phyloP scores from a whole-genome alignment of 2,329 filamentous ascomycete genomes.

The Exophiala sp. region DNA sequence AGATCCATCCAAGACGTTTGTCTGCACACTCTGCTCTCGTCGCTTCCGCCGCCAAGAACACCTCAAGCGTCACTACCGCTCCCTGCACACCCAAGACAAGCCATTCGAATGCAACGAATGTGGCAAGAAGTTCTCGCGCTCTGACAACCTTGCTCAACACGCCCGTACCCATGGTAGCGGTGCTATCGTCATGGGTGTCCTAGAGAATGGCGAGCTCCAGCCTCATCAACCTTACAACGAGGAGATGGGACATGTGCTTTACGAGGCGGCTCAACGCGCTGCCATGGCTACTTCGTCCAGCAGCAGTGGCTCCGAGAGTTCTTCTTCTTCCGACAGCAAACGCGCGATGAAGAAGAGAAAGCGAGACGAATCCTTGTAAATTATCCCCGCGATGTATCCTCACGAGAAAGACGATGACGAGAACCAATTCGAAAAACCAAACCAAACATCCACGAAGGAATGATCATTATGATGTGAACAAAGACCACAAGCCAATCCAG shows the following conservation, averaged over 20 bases:
- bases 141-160: slow-evolving; percentile 95
- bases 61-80: slow-evolving; percentile 96
- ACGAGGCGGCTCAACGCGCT: slow-evolving; percentile 69
- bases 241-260: slow-evolving; percentile 74
- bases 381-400: slow-evolving; percentile 16
- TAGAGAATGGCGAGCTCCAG: slow-evolving; percentile 61
- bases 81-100: slow-evolving; percentile 97
- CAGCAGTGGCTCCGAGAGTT: slow-evolving; percentile 35
- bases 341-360: slow-evolving; percentile 70
- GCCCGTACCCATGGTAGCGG: slow-evolving; percentile 87
- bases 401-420: slow-evolving; percentile 26
- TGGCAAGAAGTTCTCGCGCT: slow-evolving; percentile 98
- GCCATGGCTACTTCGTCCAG: slow-evolving; percentile 53
- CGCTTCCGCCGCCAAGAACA: slow-evolving; percentile 98
- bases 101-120: slow-evolving; percentile 97
- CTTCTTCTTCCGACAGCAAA: slow-evolving; percentile 38
- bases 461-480: slow-evolving; percentile 26
- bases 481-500: slow-evolving; percentile 16
- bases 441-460: slow-evolving; percentile 21
- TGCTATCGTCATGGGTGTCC: slow-evolving; percentile 82
- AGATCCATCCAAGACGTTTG: slow-evolving; percentile 96
- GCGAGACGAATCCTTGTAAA: slow-evolving; percentile 50
- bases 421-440: slow-evolving; percentile 11
- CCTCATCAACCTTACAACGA: slow-evolving; percentile 46
- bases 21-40: slow-evolving; percentile 91